A percentile compares a stretch with the other conserved stretches of the same genome.
These are phyloP conservation scores for Heritiera littoralis DNA, from an alignment of 345 rosid genomes.

Conservation along the genomic window DNA sequence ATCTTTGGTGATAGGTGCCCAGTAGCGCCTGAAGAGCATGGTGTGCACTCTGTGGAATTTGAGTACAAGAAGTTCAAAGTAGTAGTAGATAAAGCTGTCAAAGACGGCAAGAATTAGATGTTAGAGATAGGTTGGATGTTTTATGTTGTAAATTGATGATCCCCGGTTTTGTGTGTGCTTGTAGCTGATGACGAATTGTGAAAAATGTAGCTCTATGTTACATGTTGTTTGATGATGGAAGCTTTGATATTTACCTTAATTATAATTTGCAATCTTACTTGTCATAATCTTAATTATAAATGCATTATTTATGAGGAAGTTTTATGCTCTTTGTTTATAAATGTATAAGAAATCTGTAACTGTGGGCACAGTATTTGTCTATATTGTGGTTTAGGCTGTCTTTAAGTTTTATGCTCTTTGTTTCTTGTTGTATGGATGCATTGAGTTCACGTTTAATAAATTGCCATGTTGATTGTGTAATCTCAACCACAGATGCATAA, in stretches of 20 bases:
- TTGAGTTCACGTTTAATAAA: slow-evolving; percentile 16
- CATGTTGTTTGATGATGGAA: slow-evolving; percentile 28
- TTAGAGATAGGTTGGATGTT: slow-evolving; percentile 25
- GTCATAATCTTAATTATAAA: slow-evolving; percentile 4
- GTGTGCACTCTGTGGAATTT: slow-evolving; percentile 49
- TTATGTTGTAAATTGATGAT: slow-evolving; percentile 57
- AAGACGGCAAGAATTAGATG: slow-evolving; percentile 54
- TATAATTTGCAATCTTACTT: not conserved
- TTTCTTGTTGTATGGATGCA: slow-evolving; percentile 28
- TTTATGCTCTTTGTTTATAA: not conserved
- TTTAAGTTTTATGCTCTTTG: not conserved
- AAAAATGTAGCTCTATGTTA: slow-evolving; percentile 35
- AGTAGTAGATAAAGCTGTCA: slow-evolving; percentile 43
- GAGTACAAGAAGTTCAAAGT: slow-evolving; percentile 66
- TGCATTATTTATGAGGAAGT: not conserved
- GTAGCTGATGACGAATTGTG: slow-evolving; percentile 49
- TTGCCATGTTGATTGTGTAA: no score
- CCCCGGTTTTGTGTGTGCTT: slow-evolving; percentile 43
- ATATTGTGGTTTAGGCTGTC: not conserved
- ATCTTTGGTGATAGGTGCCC: slow-evolving; percentile 62
- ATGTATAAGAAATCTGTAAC: not conserved
- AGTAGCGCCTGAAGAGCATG: slow-evolving; percentile 61
- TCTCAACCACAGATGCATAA: not conserved
- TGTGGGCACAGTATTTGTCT: not conserved
- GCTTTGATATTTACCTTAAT: slow-evolving; percentile 20